A percentile compares a stretch with the other conserved stretches of the same genome.
These are phyloP conservation scores for Lepiota brunneoincarnata DNA, from an alignment of 768 basidiomycete species.

Conservation along the genomic window DNA sequence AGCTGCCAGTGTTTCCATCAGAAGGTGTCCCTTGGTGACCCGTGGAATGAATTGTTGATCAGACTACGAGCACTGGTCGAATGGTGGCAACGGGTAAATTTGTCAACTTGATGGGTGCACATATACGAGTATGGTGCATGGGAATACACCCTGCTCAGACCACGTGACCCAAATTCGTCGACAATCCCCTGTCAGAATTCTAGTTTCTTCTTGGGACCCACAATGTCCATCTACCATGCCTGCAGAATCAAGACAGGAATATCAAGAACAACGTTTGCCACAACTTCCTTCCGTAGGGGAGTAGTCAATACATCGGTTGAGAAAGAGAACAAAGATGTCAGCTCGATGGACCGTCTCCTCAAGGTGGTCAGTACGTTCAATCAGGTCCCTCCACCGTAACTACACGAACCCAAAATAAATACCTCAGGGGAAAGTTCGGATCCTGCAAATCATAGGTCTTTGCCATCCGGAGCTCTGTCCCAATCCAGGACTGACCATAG, in stretches of 20 bases:
- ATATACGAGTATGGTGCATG: no score
- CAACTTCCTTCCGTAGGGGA: background rate
- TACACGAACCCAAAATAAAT: background rate
- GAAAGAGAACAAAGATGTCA: slow-evolving; percentile 59
- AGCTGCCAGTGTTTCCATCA: no score
- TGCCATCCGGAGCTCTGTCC: background rate
- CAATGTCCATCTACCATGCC: background rate
- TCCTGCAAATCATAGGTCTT: slow-evolving; percentile 51
- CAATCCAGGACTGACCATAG: background rate
- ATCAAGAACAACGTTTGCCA: background rate
- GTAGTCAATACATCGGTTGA: slow-evolving; percentile 26
- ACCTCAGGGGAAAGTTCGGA: slow-evolving; percentile 46
- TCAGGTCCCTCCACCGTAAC: background rate
- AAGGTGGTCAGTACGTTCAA: slow-evolving; percentile 51
- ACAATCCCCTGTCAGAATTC: no score
- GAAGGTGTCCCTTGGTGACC: no score
- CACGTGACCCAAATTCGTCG: no score
- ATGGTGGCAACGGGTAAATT: no score
- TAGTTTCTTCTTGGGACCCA: background rate
- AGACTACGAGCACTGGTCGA: no score
- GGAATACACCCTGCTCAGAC: no score
- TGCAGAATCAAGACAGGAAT: background rate
- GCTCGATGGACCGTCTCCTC: slow-evolving; percentile 54
- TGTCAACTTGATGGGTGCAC: no score
- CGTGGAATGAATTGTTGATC: no score